phyloP scores from a whole-genome alignment of 192 early-diverging fungal species.

The Entomortierella lignicola region DNA sequence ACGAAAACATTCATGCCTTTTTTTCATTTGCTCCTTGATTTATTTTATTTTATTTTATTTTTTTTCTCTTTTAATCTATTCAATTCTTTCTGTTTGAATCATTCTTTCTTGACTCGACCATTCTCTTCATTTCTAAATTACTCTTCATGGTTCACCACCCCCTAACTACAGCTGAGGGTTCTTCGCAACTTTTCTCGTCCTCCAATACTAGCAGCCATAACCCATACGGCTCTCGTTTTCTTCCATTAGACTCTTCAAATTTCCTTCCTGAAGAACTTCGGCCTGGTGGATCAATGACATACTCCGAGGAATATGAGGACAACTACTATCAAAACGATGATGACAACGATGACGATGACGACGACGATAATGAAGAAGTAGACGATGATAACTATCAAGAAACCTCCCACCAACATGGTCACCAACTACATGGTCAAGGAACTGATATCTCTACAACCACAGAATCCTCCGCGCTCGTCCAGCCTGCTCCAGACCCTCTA shows the following conservation, averaged over 20 bases:
- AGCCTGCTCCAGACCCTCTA: slow-evolving; percentile 40
- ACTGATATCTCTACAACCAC: not conserved
- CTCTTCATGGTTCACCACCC: not conserved
- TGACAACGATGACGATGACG: slow-evolving; percentile 8
- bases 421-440: not conserved
- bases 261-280: slow-evolving; percentile 4
- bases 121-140: not conserved
- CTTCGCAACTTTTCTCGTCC: not conserved
- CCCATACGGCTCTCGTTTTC: slow-evolving; percentile 24
- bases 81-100: too few species aligned
- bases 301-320: not conserved
- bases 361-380: too few species aligned
- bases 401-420: not conserved
- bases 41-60: too few species aligned
- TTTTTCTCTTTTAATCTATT: too few species aligned
- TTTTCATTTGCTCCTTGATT: too few species aligned
- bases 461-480: slow-evolving; percentile 19
- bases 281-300: not conserved
- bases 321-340: not conserved
- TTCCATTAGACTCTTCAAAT: slow-evolving; percentile 15
- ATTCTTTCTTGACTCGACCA: not conserved
- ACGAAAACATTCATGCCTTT: too few species aligned
- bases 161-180: not conserved
- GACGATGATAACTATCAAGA: not conserved
- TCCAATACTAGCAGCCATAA: not conserved